Evolutionary conservation across 495 filamentous ascomycete genomes (phyloP).

Genomic region (Neurospora discreta): DNA sequence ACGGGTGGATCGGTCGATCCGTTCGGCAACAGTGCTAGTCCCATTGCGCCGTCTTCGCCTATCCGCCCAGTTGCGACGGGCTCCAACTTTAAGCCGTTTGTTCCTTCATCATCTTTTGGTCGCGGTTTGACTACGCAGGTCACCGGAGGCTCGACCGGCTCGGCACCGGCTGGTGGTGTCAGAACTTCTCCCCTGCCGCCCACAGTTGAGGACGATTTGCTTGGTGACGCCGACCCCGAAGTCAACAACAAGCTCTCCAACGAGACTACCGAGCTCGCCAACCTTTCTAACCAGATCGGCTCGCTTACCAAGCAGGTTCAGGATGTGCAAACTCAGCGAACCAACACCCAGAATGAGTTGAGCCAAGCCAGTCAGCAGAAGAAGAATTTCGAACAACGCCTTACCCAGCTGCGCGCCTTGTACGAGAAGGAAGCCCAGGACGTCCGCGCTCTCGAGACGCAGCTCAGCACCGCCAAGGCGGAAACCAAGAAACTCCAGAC

Average conservation of each 20-base stretch:
- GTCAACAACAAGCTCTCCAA: slow-evolving; percentile 74
- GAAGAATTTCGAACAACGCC: slow-evolving; percentile 76
- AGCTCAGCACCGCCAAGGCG: slow-evolving; percentile 58
- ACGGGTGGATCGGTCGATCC: slow-evolving; percentile 63
- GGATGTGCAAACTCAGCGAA: slow-evolving; percentile 71
- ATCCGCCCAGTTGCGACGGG: slow-evolving; percentile 34
- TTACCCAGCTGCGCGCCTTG: slow-evolving; percentile 69
- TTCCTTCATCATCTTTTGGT: slow-evolving; percentile 84
- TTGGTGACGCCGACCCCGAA: slow-evolving; percentile 87
- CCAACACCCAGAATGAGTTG: slow-evolving; percentile 65
- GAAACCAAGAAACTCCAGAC: slow-evolving; percentile 74
- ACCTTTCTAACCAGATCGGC: slow-evolving; percentile 89
- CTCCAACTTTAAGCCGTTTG: slow-evolving; percentile 74
- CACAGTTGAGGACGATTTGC: slow-evolving; percentile 71
- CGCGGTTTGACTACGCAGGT: slow-evolving; percentile 65
- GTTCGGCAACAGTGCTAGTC: slow-evolving; percentile 39
- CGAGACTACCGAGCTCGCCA: slow-evolving; percentile 90
- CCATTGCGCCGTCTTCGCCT: slow-evolving; percentile 41
- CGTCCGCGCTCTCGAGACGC: slow-evolving; percentile 74
- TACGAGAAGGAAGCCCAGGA: slow-evolving; percentile 90
- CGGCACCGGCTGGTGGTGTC: slow-evolving; percentile 19
- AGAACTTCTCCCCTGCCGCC: slow-evolving; percentile 29
- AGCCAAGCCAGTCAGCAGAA: slow-evolving; percentile 73
- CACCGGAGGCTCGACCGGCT: slow-evolving; percentile 59
- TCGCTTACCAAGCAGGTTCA: slow-evolving; percentile 87